phyloP scores from a whole-genome alignment of 768 basidiomycete species.

The Termitomyces heimii region DNA sequence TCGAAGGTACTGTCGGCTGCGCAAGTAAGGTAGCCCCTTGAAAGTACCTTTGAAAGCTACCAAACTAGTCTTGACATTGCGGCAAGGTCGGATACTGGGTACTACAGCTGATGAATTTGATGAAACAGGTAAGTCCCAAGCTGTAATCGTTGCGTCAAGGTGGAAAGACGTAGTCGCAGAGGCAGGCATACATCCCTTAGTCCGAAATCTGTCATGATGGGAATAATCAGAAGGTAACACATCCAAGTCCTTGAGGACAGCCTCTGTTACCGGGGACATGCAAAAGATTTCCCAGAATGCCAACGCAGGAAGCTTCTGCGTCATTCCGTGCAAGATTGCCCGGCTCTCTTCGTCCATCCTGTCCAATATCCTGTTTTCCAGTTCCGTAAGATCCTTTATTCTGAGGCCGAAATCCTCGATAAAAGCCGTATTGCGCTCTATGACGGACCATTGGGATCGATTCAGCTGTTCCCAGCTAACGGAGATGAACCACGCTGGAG shows the following conservation, averaged over 20 bases:
- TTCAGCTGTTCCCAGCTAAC: not conserved
- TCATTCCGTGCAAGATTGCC: not conserved
- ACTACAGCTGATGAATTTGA: not conserved
- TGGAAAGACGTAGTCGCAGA: not conserved
- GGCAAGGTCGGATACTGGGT: not conserved
- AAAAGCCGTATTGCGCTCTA: not conserved
- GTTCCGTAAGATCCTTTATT: not conserved
- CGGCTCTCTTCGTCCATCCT: not conserved
- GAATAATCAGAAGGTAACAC: not conserved
- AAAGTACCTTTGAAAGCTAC: not conserved
- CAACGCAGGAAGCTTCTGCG: not conserved
- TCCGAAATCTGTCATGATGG: not conserved
- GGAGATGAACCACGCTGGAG: not conserved
- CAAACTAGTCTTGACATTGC: not conserved
- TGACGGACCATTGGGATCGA: not conserved
- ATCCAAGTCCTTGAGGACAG: not conserved
- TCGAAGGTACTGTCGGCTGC: not conserved
- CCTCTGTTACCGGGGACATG: not conserved
- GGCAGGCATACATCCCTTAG: not conserved
- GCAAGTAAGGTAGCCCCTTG: not conserved
- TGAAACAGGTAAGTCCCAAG: not conserved
- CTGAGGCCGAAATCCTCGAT: constrained; percentile 1
- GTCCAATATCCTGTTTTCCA: not conserved
- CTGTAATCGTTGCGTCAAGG: not conserved
- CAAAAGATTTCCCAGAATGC: constrained; percentile 7